Conservation (phyloP, 306 rosid genomes). For the Malus orientalis region DNA sequence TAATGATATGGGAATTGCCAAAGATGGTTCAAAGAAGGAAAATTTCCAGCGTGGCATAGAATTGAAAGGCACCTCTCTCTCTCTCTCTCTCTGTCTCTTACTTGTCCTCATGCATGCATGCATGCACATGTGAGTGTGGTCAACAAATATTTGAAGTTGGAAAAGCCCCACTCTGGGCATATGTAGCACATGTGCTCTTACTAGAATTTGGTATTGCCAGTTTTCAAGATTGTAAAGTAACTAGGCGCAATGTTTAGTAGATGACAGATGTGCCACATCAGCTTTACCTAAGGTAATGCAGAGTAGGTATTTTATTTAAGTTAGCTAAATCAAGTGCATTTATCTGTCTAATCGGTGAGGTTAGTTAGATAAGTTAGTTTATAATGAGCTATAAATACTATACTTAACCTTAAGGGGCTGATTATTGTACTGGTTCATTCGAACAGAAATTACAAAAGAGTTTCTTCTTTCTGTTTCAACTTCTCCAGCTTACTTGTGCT, state of each 20-base stretch:
- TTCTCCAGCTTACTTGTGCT: too few relatives aligned
- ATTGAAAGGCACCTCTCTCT: constrained; percentile 57
- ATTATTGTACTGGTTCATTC: too few relatives aligned
- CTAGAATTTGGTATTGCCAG: not conserved
- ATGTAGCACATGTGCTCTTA: not conserved
- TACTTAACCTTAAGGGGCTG: too few relatives aligned
- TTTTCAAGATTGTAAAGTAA: constrained; percentile 1
- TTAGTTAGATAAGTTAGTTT: too few relatives aligned
- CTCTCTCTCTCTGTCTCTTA: constrained; percentile 23
- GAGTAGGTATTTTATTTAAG: too few relatives aligned
- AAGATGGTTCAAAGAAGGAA: constrained; percentile 88
- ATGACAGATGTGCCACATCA: not conserved
- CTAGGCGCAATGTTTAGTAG: not conserved
- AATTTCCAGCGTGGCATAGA: constrained; percentile 78
- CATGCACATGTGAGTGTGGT: not conserved
- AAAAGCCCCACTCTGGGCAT: not conserved
- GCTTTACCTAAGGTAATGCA: not conserved
- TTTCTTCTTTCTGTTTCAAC: too few relatives aligned
- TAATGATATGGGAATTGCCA: constrained; percentile 89
- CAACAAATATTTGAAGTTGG: not conserved
- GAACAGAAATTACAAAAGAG: too few relatives aligned
- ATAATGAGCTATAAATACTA: too few relatives aligned
- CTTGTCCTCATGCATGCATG: not conserved
- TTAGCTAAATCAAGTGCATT: too few relatives aligned
- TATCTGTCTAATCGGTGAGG: too few relatives aligned